These are phyloP conservation scores for Ruellia speciosa DNA, from an alignment of 305 asterid genomes.

Conservation along the genomic window DNA sequence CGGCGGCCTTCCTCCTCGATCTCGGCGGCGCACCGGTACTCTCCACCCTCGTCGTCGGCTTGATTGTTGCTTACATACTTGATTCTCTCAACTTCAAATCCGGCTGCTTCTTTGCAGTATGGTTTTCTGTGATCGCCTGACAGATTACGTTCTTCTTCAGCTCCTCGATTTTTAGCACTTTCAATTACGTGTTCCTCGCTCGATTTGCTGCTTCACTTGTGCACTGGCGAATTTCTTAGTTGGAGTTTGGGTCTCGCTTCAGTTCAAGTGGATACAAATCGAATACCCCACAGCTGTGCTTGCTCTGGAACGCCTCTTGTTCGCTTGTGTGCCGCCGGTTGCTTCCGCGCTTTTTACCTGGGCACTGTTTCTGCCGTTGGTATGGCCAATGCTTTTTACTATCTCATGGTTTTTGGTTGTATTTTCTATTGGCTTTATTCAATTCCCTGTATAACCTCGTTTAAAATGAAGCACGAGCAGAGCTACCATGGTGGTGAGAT, in stretches of 20 bases:
- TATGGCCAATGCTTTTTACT: conserved; percentile 75
- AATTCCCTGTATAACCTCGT: conserved; percentile 69
- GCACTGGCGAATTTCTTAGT: conserved; percentile 73
- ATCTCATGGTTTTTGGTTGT: conserved; percentile 79
- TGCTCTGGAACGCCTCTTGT: conserved; percentile 75
- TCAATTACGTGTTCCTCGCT: conserved; percentile 48
- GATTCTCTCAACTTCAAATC: conserved; percentile 76
- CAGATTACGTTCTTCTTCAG: conserved; percentile 81
- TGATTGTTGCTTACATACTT: conserved; percentile 79
- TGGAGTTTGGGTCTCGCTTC: conserved; percentile 96
- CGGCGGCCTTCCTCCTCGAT: conserved; percentile 80
- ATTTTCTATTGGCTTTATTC: conserved; percentile 94
- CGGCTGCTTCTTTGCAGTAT: conserved; percentile 82
- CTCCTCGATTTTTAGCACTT: conserved; percentile 51
- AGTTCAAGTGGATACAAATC: conserved; percentile 95
- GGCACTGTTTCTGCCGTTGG: conserved; percentile 94
- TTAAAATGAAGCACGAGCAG: conserved; percentile 63
- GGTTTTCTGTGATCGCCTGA: conserved; percentile 89
- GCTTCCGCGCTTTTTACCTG: conserved; percentile 78
- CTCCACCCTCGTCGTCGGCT: conserved; percentile 61
- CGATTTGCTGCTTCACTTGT: conserved; percentile 58
- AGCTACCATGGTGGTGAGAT: conserved; percentile 80
- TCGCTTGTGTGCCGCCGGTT: conserved; percentile 70
- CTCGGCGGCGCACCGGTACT: conserved; percentile 91
- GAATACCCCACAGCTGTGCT: conserved; percentile 85